Evolutionary conservation across 2,329 filamentous ascomycete species (phyloP).

Genomic region (Aspergillus sp.): DNA sequence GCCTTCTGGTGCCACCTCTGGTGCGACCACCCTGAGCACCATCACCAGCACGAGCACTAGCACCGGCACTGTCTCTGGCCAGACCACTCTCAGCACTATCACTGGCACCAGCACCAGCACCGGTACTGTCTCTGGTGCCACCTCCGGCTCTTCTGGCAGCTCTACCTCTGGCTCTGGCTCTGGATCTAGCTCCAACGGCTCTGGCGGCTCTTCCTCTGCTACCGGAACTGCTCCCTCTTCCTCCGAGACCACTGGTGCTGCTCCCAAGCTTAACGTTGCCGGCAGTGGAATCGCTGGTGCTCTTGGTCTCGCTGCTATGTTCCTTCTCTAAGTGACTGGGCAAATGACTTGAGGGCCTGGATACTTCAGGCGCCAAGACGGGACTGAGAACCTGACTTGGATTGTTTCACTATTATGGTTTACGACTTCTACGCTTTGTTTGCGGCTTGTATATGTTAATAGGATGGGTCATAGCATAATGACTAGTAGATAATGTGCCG

Average conservation of each 20-base stretch:
- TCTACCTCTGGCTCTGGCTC: conserved; percentile 16
- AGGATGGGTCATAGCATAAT: conserved; percentile 18
- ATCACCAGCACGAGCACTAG: conserved; percentile 12
- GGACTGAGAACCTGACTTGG: conserved; percentile 5
- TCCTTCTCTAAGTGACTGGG: conserved; percentile 39
- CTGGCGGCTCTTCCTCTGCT: conserved; percentile 12
- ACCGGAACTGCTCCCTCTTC: conserved; percentile 16
- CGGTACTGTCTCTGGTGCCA: conserved; percentile 9
- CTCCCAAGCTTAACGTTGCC: conserved; percentile 33
- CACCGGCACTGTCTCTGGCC: conserved; percentile 9
- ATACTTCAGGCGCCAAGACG: background rate
- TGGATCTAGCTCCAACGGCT: conserved; percentile 20
- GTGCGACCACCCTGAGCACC: conserved; percentile 9
- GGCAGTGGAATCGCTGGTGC: conserved; percentile 40
- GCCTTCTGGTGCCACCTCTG: conserved; percentile 11
- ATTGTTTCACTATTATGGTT: conserved; percentile 18
- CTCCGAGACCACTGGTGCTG: conserved; percentile 25
- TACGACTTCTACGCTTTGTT: conserved; percentile 7
- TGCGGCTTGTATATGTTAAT: conserved; percentile 24
- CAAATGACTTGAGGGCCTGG: conserved; percentile 4
- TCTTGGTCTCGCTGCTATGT: conserved; percentile 46
- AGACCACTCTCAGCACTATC: conserved; percentile 9
- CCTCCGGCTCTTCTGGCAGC: conserved; percentile 19
- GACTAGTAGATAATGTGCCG: conserved; percentile 17
- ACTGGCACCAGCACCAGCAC: conserved; percentile 10